A percentile compares a stretch with the other conserved stretches of the same genome.
phyloP scores from a whole-genome alignment of 768 basidiomycete species.

The Mycena capillaripes region DNA sequence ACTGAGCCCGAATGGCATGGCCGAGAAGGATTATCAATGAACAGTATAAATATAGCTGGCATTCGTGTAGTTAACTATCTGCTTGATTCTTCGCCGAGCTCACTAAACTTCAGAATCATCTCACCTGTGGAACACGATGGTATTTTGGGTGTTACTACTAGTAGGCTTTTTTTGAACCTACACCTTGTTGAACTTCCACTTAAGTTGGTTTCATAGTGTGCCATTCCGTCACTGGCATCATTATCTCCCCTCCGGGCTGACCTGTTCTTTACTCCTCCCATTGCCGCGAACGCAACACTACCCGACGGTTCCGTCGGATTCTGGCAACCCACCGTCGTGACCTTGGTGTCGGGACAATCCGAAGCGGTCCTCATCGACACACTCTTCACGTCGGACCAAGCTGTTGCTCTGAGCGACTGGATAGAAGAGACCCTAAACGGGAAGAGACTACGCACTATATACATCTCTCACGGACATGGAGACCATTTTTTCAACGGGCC shows the following conservation, averaged over 20 bases:
- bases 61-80: slow-evolving; percentile 6
- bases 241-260: slow-evolving; percentile 18
- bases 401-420: slow-evolving; percentile 19
- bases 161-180: slow-evolving; percentile 12
- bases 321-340: slow-evolving; percentile 16
- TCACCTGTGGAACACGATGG: slow-evolving; percentile 4
- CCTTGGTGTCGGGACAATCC: slow-evolving; percentile 10
- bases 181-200: slow-evolving; percentile 2
- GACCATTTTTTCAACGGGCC: slow-evolving; percentile 22
- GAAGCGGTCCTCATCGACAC: slow-evolving; percentile 26
- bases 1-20: slow-evolving; percentile 16
- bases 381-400: slow-evolving; percentile 19
- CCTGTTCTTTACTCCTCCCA: slow-evolving; percentile 21
- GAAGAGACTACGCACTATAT: slow-evolving; percentile 13
- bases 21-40: slow-evolving; percentile 18
- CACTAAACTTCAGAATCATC: slow-evolving; percentile 11
- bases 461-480: slow-evolving; percentile 25
- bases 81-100: slow-evolving; percentile 5
- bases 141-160: slow-evolving; percentile 19
- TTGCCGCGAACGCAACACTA: slow-evolving; percentile 18
- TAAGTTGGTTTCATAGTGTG: slow-evolving; percentile 2
- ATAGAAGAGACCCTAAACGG: slow-evolving; percentile 15
- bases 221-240: slow-evolving; percentile 15
- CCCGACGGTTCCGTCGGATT: slow-evolving; percentile 21
- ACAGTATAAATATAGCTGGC: slow-evolving; percentile 9